Evolutionary conservation across 768 basidiomycete genomes (phyloP), one percentile per base, ranked within the genome.

Genomic region (Boletus rubescentipes): DNA sequence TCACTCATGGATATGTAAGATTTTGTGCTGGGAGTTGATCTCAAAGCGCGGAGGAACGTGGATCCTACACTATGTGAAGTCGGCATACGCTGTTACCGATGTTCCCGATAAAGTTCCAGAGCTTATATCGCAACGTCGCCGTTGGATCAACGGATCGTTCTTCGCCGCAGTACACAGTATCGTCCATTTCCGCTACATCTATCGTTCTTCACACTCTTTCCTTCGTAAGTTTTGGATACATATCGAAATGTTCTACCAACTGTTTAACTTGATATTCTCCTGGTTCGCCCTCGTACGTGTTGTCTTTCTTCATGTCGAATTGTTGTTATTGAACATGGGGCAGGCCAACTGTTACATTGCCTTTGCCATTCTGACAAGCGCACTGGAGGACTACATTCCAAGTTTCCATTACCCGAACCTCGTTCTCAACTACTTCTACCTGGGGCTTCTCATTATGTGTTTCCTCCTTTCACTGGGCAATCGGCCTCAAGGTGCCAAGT

Each of bases 91-190:
- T 3, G 80, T 91, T 21, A 94, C 93, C 1, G 93, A 97, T 70
- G 94, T 96, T 2, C 94, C 95, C 0, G 93, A 97, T 65, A 86
- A 90, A 82, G 86, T 96, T n/a, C 91, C 96, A 0, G 96, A 98
- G 68, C 73, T 98, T 57, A 92, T 99, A 62, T 91, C 91, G 0
- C 96, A 98, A 67, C 87, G 96, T 46, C 82, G 96, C 35, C 86
- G 93, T 37, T 98, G 96, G 95, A 79, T 98, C 23, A 98, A 98
- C 70, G 93, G 96, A 14, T 95, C 86, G 93, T 48, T 99, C 84
- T 99, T 99, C 72, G 96, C 95, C 10, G 92, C 91, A 0, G 85
- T 98, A 15, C 93, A 98, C 73, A 86, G 88, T 53, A 89, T 85
- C 4, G 79, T 93, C 60, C 91, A 98, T 67, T 98, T 99, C 72